These are phyloP conservation scores for Cadophora sp. DNA, from an alignment of 2,329 filamentous ascomycete species.

Conservation along the genomic window DNA sequence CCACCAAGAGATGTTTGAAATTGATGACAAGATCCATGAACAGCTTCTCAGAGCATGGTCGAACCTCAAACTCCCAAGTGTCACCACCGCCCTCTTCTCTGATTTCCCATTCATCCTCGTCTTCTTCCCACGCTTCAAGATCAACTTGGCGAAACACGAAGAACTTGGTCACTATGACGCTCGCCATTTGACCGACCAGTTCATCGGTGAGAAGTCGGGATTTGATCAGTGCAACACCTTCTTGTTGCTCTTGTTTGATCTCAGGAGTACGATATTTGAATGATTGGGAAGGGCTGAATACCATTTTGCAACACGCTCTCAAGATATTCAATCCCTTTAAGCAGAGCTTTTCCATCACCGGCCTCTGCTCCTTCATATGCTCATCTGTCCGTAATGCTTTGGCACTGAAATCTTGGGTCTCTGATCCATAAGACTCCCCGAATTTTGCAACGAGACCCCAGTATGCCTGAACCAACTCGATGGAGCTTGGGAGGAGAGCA, in stretches of 20 bases:
- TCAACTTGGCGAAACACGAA: constrained; percentile 88
- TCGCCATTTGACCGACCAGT: constrained; percentile 82
- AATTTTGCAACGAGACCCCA: constrained; percentile 83
- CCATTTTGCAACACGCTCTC: constrained; percentile 83
- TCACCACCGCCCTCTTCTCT: constrained; percentile 84
- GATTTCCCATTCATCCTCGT: constrained; percentile 94
- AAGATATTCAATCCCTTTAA: constrained; percentile 85
- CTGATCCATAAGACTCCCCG: constrained; percentile 71
- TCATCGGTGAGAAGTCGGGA: constrained; percentile 76
- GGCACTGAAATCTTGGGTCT: constrained; percentile 48
- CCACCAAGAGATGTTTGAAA: constrained; percentile 81
- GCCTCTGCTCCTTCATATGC: constrained; percentile 59
- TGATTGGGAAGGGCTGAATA: constrained; percentile 78
- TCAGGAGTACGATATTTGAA: constrained; percentile 83
- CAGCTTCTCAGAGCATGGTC: constrained; percentile 91
- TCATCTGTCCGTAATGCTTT: constrained; percentile 55
- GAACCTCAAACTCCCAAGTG: constrained; percentile 90
- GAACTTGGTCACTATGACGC: constrained; percentile 83
- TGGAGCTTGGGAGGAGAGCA: constrained; percentile 78
- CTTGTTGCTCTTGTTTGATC: constrained; percentile 76
- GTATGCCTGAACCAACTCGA: constrained; percentile 80
- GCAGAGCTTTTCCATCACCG: constrained; percentile 78
- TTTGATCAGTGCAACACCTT: constrained; percentile 74
- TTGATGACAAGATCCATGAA: constrained; percentile 91
- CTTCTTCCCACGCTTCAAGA: constrained; percentile 90